A percentile compares a stretch with the other conserved stretches of the same genome.
These are phyloP conservation scores for Cymodocea nodosa DNA, from an alignment of 116 monocot species.

Conservation along the genomic window DNA sequence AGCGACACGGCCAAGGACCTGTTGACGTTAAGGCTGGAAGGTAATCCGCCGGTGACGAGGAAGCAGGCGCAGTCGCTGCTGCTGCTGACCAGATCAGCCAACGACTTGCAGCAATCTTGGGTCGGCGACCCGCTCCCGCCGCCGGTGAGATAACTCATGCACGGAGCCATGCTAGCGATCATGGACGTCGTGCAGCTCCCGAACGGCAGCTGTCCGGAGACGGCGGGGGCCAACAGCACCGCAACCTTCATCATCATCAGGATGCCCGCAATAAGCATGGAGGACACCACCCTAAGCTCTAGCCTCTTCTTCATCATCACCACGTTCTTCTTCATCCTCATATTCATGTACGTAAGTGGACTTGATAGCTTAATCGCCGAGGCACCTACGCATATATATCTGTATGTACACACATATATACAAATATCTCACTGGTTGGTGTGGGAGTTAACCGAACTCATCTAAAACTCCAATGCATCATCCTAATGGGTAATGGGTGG, in stretches of 20 bases:
- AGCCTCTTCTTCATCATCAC: no score
- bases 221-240: background rate
- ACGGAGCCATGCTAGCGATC: conserved; percentile 20
- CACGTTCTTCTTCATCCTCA: no score
- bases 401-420: no score
- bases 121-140: conserved; percentile 43
- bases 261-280: no score
- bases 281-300: no score
- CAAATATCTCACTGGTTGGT: no score
- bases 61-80: conserved; percentile 44
- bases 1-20: conserved; percentile 33
- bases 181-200: conserved; percentile 8
- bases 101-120: conserved; percentile 39
- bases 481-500: no score
- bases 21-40: conserved; percentile 46
- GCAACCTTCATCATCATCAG: background rate
- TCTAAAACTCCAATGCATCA: no score
- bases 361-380: no score
- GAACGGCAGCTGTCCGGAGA: background rate
- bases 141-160: conserved; percentile 12
- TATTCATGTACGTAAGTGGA: no score
- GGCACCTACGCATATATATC: no score
- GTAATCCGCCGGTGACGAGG: conserved; percentile 45
- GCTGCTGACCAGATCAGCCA: conserved; percentile 19
- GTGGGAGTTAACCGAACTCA: no score